A percentile compares a stretch with the other conserved stretches of the same genome.
Conservation (phyloP, 1,284 basidiomycete genomes). For the Leccinum brunneo-olivaceum region DNA sequence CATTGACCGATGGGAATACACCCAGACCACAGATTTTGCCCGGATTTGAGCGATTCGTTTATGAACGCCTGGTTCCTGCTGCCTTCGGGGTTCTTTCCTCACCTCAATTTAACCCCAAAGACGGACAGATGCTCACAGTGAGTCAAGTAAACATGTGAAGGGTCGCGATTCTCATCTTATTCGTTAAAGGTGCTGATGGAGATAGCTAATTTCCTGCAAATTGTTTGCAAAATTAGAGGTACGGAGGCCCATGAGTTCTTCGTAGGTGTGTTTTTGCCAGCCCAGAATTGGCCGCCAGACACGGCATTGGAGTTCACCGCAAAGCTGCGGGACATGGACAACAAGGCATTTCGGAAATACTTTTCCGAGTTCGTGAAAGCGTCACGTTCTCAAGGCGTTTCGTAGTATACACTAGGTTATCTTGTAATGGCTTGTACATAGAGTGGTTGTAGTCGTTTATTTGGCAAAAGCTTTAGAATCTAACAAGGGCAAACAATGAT, state of each 20-base stretch:
- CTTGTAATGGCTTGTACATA: no score
- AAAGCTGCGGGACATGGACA: slow-evolving; percentile 73
- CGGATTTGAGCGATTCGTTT: slow-evolving; percentile 91
- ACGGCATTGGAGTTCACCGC: slow-evolving; percentile 75
- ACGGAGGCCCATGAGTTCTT: slow-evolving; percentile 84
- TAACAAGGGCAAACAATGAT: slow-evolving; percentile 30
- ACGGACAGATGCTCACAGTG: slow-evolving; percentile 80
- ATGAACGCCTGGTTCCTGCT: slow-evolving; percentile 79
- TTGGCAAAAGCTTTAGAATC: slow-evolving; percentile 30
- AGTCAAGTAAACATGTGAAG: slow-evolving; percentile 24
- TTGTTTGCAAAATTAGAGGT: slow-evolving; percentile 72
- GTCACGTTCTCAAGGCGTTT: slow-evolving; percentile 46
- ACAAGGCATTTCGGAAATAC: slow-evolving; percentile 83
- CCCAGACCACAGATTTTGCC: slow-evolving; percentile 51
- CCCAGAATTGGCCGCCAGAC: slow-evolving; percentile 80
- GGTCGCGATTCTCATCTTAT: slow-evolving; percentile 1
- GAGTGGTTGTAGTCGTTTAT: slow-evolving; percentile 18
- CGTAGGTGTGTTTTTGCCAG: slow-evolving; percentile 75
- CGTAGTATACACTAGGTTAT: slow-evolving; percentile 36
- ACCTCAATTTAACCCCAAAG: slow-evolving; percentile 80
- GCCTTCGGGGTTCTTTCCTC: slow-evolving; percentile 80
- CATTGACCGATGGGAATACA: slow-evolving; percentile 35
- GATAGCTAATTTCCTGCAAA: slow-evolving; percentile 80
- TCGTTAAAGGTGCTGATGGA: slow-evolving; percentile 75
- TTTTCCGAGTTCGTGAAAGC: slow-evolving; percentile 79